phyloP scores from a whole-genome alignment of 768 basidiomycete genomes.

The Xerocomellus intermedius region DNA sequence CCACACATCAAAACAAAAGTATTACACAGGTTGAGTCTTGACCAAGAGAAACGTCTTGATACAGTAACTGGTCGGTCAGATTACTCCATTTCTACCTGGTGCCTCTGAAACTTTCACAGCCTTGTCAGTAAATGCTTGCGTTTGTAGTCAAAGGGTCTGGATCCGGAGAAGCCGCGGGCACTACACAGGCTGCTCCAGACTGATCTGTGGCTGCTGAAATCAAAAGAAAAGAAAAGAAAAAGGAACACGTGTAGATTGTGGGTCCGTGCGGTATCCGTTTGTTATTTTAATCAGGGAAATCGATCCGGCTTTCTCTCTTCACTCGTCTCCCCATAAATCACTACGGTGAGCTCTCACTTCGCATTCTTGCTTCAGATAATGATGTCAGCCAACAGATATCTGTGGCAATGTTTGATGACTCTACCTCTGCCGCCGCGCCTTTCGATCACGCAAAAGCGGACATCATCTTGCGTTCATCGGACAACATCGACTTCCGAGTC shows the following conservation, averaged over 20 bases:
- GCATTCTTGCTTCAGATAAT: neutral
- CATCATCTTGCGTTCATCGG: slow-evolving; percentile 24
- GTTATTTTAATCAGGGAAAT: neutral
- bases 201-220: neutral
- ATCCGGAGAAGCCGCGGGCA: neutral
- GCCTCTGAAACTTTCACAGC: neutral
- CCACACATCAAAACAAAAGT: too few relatives aligned
- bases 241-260: neutral
- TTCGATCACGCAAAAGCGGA: slow-evolving; percentile 21
- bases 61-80: neutral
- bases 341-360: neutral
- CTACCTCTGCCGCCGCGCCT: slow-evolving; percentile 10
- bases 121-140: neutral
- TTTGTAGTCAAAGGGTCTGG: neutral
- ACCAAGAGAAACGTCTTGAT: too few relatives aligned
- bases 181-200: neutral
- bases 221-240: neutral
- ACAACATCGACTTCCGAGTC: slow-evolving; percentile 28
- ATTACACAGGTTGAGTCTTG: too few relatives aligned
- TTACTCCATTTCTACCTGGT: neutral
- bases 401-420: neutral
- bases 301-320: too few relatives aligned
- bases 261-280: neutral
- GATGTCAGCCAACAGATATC: neutral
- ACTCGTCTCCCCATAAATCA: neutral